Evolutionary conservation across 495 filamentous ascomycete species (phyloP).

Genomic region (Platismatia glauca): DNA sequence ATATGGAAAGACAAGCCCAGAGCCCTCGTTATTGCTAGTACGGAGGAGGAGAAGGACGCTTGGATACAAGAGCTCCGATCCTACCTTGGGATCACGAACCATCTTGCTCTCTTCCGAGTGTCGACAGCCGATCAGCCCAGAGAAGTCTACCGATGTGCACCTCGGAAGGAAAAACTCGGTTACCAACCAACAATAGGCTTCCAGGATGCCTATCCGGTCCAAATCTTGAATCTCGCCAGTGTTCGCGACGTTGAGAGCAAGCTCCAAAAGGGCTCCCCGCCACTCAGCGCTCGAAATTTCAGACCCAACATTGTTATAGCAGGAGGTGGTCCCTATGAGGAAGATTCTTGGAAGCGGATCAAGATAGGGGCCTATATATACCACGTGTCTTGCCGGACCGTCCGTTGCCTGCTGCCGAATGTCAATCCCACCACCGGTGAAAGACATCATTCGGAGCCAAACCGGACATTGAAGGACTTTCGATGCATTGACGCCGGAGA

Average conservation of each 20-base stretch:
- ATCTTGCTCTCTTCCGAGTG: slow-evolving; percentile 64
- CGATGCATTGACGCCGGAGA: slow-evolving; percentile 69
- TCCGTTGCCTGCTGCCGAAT: slow-evolving; percentile 77
- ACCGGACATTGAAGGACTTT: slow-evolving; percentile 58
- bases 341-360: slow-evolving; percentile 74
- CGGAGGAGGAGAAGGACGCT: slow-evolving; percentile 35
- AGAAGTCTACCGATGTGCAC: slow-evolving; percentile 68
- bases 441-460: slow-evolving; percentile 64
- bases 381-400: slow-evolving; percentile 62
- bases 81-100: slow-evolving; percentile 54
- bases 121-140: slow-evolving; percentile 47
- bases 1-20: slow-evolving; percentile 72
- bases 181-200: slow-evolving; percentile 75
- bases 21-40: slow-evolving; percentile 47
- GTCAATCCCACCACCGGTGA: slow-evolving; percentile 64
- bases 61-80: slow-evolving; percentile 38
- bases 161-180: slow-evolving; percentile 54
- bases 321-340: slow-evolving; percentile 53
- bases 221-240: slow-evolving; percentile 67
- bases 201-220: slow-evolving; percentile 82
- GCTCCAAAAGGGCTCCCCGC: slow-evolving; percentile 47
- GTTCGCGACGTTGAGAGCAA: slow-evolving; percentile 50
- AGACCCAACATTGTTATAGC: slow-evolving; percentile 74
- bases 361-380: slow-evolving; percentile 44
- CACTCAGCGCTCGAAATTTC: slow-evolving; percentile 62